Evolutionary conservation across 2,329 filamentous ascomycete genomes (phyloP), one percentile per base, ranked within the genome.

Genomic region (Albifimbria verrucaria): DNA sequence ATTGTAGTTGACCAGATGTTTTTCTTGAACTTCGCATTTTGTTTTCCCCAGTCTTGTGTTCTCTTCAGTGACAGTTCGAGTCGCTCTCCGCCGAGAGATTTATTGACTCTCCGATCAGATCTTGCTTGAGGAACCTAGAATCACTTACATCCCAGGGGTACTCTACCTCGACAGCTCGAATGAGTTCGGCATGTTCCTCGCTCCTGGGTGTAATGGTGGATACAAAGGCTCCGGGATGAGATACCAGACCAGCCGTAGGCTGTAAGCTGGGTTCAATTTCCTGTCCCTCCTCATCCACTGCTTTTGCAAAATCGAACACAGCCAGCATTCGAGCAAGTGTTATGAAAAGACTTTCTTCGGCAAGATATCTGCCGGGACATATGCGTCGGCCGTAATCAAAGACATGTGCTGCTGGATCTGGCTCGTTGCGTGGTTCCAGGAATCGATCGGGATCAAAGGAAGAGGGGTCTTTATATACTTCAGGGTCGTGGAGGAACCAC

Each of bases 301-400:
- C 57, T 23, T 57, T 61, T 17, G 32, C n/a, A 4, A 81, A 65
- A 3, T 69, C 60, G 49, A 83, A 82, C 0, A 73, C 73, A 0
- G 80, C 69, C 2, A 85, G 63, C 0, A 68, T 63, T 25, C 76
- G 76, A 0, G 70, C 74, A 17, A 73, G 59, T 2, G 47, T 66
- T 2, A 73, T 47, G 21, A 63, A 74, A 1, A 73, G 28, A 1
- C 59, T 62, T 1, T 62, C 47, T 6, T 68, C 64, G 0, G 68
- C 70, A 2, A 74, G 57, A 22, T 61, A 60, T 2, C 62, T 51
- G 0, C 72, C 72, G 0, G 70, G 65, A 51, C 71, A 75, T 1
- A 64, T 54, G 10, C 72, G 63, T 0, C 72, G 65, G 0, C 72
- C 72, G 43, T 66, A 74, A 0, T 70, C 72, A 48, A 72, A 74